Conservation (phyloP, 176 grass and related monocot genomes). For the Saccharum spontaneum region DNA sequence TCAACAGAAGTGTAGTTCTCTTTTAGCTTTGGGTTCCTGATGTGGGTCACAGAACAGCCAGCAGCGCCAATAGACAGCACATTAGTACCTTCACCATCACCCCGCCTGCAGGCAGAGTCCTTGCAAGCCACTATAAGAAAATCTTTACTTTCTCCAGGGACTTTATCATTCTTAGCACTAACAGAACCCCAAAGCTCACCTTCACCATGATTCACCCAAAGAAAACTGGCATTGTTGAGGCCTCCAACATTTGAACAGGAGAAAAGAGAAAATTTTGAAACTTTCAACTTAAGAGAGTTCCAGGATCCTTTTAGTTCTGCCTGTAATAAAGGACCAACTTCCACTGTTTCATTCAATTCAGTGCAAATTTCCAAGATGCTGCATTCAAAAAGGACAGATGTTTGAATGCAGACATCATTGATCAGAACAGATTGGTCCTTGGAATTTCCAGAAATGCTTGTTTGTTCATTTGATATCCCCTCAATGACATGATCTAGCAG, state of each 20-base stretch:
- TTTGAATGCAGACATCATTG: slow-evolving; percentile 53
- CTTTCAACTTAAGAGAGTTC: slow-evolving; percentile 62
- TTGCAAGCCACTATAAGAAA: slow-evolving; percentile 72
- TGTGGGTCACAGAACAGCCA: slow-evolving; percentile 72
- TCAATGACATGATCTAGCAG: slow-evolving; percentile 61
- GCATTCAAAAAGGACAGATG: slow-evolving; percentile 71
- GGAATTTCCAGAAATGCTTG: slow-evolving; percentile 20
- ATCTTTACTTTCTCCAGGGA: slow-evolving; percentile 53
- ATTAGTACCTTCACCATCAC: slow-evolving; percentile 91
- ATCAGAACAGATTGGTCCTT: slow-evolving; percentile 30
- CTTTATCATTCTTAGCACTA: slow-evolving; percentile 39
- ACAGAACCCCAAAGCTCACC: slow-evolving; percentile 84
- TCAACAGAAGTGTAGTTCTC: slow-evolving; percentile 75
- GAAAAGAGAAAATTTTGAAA: slow-evolving; percentile 71
- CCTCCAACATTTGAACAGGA: slow-evolving; percentile 84
- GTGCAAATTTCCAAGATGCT: slow-evolving; percentile 67
- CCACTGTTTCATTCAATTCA: slow-evolving; percentile 58
- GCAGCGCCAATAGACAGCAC: slow-evolving; percentile 68
- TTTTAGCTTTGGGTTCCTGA: slow-evolving; percentile 65
- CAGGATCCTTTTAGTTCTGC: slow-evolving; percentile 83
- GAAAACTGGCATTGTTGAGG: slow-evolving; percentile 51
- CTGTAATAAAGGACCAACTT: slow-evolving; percentile 75
- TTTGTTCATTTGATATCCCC: slow-evolving; percentile 51
- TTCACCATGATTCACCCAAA: slow-evolving; percentile 80
- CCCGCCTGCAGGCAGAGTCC: slow-evolving; percentile 64